Conservation (phyloP, 306 rosid species). For the Vigna angularis region DNA sequence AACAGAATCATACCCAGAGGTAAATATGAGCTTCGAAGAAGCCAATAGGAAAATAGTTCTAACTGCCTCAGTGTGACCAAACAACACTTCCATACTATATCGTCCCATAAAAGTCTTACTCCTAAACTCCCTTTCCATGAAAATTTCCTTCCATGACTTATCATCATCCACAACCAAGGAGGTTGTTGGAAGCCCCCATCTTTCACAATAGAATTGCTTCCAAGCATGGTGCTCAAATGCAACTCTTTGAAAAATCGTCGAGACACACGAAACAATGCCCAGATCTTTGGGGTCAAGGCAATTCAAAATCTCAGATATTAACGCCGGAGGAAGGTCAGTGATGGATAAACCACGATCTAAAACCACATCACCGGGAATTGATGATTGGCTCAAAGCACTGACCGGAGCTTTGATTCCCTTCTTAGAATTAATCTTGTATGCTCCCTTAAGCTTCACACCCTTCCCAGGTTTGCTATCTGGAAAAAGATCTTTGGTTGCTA, state of each 20-base stretch:
- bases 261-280: slow-evolving; percentile 84
- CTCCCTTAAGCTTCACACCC: slow-evolving; percentile 43
- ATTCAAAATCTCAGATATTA: slow-evolving; percentile 82
- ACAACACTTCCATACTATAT: slow-evolving; percentile 72
- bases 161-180: slow-evolving; percentile 53
- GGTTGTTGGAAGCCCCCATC: slow-evolving; percentile 86
- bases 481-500: slow-evolving; percentile 29
- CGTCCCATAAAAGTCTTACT: slow-evolving; percentile 95
- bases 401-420: slow-evolving; percentile 51
- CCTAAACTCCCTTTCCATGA: slow-evolving; percentile 94
- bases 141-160: slow-evolving; percentile 85
- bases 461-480: slow-evolving; percentile 46
- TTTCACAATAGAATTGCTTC: slow-evolving; percentile 91
- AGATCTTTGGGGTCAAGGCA: slow-evolving; percentile 94
- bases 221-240: slow-evolving; percentile 93
- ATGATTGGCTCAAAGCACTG: slow-evolving; percentile 42
- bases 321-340: slow-evolving; percentile 77
- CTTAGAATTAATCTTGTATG: slow-evolving; percentile 45
- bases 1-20: slow-evolving; percentile 89
- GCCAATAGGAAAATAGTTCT: slow-evolving; percentile 81
- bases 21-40: slow-evolving; percentile 81
- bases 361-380: slow-evolving; percentile 49
- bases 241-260: slow-evolving; percentile 60
- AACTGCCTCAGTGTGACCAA: slow-evolving; percentile 90
- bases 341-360: slow-evolving; percentile 55